A percentile compares a stretch with the other conserved stretches of the same genome.
phyloP scores from a whole-genome alignment of 2,329 filamentous ascomycete genomes.

The Chrysosporium keratinophilum region DNA sequence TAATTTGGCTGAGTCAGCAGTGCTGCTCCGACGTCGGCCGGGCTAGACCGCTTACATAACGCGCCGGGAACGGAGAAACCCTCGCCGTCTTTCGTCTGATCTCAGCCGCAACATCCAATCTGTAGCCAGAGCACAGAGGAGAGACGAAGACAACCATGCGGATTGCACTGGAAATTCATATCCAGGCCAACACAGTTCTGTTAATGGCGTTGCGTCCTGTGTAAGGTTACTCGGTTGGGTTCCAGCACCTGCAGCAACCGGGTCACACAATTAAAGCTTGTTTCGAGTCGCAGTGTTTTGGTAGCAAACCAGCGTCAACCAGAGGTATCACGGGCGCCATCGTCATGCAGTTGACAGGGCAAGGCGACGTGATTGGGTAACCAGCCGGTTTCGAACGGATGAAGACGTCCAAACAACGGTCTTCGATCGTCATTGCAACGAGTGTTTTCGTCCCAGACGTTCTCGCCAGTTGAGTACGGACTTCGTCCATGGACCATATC shows the following conservation, averaged over 20 bases:
- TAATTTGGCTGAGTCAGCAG: background rate
- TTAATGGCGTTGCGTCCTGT: background rate
- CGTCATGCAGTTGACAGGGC: background rate
- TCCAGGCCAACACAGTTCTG: background rate
- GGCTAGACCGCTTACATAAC: background rate
- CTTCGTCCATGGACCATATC: no score
- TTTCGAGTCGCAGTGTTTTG: background rate
- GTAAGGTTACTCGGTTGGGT: background rate
- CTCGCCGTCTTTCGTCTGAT: background rate
- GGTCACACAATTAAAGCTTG: conserved; percentile 5
- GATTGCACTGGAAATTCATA: background rate
- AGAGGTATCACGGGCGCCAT: background rate
- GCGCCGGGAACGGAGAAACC: background rate
- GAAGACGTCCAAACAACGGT: no score
- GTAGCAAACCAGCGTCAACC: background rate
- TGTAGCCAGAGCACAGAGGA: background rate
- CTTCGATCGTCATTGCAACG: no score
- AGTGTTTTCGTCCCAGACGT: no score
- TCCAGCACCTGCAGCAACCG: conserved; percentile 1
- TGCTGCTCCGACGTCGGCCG: background rate
- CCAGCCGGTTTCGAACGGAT: no score
- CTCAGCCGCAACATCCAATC: background rate
- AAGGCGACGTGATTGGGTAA: background rate
- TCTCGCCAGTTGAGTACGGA: no score
- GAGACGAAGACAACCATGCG: no score